Evolutionary conservation across 2,329 filamentous ascomycete species (phyloP), one percentile per base, ranked within the genome.

Genomic region (Aspergillus brunneoviolaceus): DNA sequence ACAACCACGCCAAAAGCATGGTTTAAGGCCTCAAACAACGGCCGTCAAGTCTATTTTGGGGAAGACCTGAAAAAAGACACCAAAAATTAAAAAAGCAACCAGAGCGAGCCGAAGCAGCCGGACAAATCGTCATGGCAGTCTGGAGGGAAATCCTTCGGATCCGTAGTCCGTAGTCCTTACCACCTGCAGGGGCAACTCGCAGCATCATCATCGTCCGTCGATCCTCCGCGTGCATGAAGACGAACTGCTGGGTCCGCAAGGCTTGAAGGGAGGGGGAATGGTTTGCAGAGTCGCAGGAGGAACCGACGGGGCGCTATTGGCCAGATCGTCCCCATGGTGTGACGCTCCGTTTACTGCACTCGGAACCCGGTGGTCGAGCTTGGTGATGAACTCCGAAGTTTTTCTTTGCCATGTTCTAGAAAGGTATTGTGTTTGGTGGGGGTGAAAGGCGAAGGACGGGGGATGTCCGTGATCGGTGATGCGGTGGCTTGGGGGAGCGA

Each of bases 201-300:
- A 42, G 14, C 39, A 59, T 62, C 59, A 57, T 62, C 59, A 55
- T 61, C 55, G 56, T 47, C 31, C 23, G 61, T 59, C 59, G 61
- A 63, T 63, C 61, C 58, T 63, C 61, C 61, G 50, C 55, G 49
- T 42, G 56, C 47, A 55, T 53, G 35, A 48, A 58, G 51, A 53
- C 35, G 55, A 51, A 51, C 52, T 48, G 52, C 45, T 55, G 52
- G 52, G 52, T 25, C 52, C 52, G 52, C n/a, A 55, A 55, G 52
- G 39, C 39, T 42, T 42, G 16, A 42, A 12, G 35, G 47, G 48
- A 48, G 52, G 52, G 52, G 21, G 52, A 42, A 42, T 3, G 10
- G n/a, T 23, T 47, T 12, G 5, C 12, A 14, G 14, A 35, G 33
- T 11, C 33, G 9, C 3, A 35, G 33, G 33, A 16, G 14, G 14